A percentile compares a stretch with the other conserved stretches of the same genome.
Evolutionary conservation across 805 yeast species (phyloP).

Genomic region (Candida methanosorbosa): DNA sequence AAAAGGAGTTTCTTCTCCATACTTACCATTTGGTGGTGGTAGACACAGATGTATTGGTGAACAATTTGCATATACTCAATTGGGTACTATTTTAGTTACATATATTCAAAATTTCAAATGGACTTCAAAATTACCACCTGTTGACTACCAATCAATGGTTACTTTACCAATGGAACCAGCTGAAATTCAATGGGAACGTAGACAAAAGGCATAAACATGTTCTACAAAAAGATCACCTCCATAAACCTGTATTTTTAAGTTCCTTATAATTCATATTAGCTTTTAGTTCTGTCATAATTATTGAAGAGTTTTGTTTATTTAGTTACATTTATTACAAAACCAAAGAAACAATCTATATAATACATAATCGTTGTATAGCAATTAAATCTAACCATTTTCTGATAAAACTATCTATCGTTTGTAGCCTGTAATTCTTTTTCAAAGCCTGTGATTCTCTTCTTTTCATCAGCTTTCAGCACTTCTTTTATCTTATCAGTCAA

Average conservation of each 20-base stretch:
- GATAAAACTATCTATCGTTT: slow-evolving; percentile 16
- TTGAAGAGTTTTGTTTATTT: too few relatives aligned
- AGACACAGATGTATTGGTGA: slow-evolving; percentile 99
- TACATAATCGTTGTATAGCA: too few relatives aligned
- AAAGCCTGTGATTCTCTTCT: slow-evolving; percentile 9
- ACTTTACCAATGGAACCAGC: slow-evolving; percentile 82
- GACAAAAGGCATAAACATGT: background rate
- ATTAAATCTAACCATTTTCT: background rate
- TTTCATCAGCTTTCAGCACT: slow-evolving; percentile 46
- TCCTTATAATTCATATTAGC: too few relatives aligned
- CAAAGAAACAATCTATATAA: too few relatives aligned
- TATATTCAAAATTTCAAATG: slow-evolving; percentile 72
- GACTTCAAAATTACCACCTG: slow-evolving; percentile 58
- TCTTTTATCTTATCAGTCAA: slow-evolving; percentile 57
- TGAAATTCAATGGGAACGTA: slow-evolving; percentile 50
- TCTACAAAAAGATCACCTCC: too few relatives aligned
- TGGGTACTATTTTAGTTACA: slow-evolving; percentile 74
- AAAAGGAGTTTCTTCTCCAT: slow-evolving; percentile 93
- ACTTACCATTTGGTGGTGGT: slow-evolving; percentile 98
- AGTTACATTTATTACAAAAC: too few relatives aligned
- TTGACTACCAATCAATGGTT: slow-evolving; percentile 87
- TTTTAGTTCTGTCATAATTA: too few relatives aligned
- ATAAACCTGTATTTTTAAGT: too few relatives aligned
- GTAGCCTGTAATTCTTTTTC: slow-evolving; percentile 23
- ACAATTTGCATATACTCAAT: slow-evolving; percentile 92